Base-by-base conservation (phyloP, 768 basidiomycete species). In the Boletus patriciae region DNA sequence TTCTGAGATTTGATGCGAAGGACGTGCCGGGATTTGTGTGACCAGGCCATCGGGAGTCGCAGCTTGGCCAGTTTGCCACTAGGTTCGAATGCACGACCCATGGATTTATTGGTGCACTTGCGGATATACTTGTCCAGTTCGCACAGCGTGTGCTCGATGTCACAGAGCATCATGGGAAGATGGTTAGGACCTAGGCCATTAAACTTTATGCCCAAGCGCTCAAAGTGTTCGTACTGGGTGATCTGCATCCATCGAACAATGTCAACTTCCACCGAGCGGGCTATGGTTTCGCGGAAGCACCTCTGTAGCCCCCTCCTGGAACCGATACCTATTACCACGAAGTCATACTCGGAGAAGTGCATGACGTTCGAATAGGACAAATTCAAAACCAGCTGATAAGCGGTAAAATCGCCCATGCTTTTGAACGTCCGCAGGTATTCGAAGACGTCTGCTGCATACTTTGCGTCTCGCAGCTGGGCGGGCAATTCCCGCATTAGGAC, bases 121-220 rank as follows among this genome's bases (percentile, higher is more conserved):
- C 89, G 85, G 41, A 83, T 76, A 64, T 91, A 92, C 66, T 91
- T 89, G 73, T 90, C 87, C 44, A 87, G 77, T 67, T 92, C 90
- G 72, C 90, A 92, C 16, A 92, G 72, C 1, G 84, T 77, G 67
- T 92, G 90, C 73, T 92, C 90, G 51, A 92, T 75, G 67, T 92
- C 90, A 37, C 84, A 82, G 47, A 90, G 73, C 61, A 79, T 77
- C 77, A 87, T 82, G 8, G 81, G 80, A 13, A 81, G 73, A 16
- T 66, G 62, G 4, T 77, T 57, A 0, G 78, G 76, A 18, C 85
- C 83, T 12, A 87, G 72, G 18, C 79, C 80, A 0, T 77, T 72
- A 59, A 86, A 83, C 0, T 73, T 54, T 41, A 87, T 64, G 4
- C 83, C 82, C 34, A 88, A 74, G 16, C 86, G 81, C 44, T 77